Evolutionary conservation across 106 monocot species (phyloP), one percentile per base, ranked within the genome.

Genomic region (Triglochin maritima): DNA sequence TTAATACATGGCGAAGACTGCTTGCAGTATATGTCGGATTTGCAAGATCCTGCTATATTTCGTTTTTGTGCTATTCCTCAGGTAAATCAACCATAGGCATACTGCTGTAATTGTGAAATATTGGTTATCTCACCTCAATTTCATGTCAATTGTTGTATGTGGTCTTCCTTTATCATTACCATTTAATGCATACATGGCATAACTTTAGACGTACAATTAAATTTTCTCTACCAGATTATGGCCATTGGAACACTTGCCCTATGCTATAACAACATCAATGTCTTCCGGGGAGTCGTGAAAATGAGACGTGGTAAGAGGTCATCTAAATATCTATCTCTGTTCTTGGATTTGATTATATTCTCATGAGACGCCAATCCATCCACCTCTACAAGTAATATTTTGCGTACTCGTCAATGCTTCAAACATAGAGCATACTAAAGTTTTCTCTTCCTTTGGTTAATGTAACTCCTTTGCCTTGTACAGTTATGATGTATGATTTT

Each of bases 51-150:
- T 56, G 66, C 81, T 11, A 90, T 83, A 65, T 96, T 90, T 70
- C 80, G 90, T 60, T 96, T 96, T 85, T 90, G 90, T 76, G 95
- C 90, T 41, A 96, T 96, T 54, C 95, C 95, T 56, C 95, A 96
- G 95, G 95, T 90, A 29, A 29, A 29, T 29, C 29, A 29, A 29
- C 29, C 1, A 29, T 29, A 72, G 45, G 45, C 50, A 49, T 29
- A 29, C 29, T 29, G 29, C 29, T 29, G 29, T 29, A 29, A 0
- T 29, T 29, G 29, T 29, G 29, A 29, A 29, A 29, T 29, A 29
- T 29, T 29, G 29, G 29, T 29, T 29, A 29, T 29, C 29, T 29
- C 29, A 29, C 29, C 29, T 29, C 29, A 29, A 29, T 29, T 29
- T 29, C 29, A 29, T 29, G 29, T 29, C 29, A 29, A 29, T 29